phyloP scores from a whole-genome alignment of 805 yeast genomes.

The Myxozyma neglecta region DNA sequence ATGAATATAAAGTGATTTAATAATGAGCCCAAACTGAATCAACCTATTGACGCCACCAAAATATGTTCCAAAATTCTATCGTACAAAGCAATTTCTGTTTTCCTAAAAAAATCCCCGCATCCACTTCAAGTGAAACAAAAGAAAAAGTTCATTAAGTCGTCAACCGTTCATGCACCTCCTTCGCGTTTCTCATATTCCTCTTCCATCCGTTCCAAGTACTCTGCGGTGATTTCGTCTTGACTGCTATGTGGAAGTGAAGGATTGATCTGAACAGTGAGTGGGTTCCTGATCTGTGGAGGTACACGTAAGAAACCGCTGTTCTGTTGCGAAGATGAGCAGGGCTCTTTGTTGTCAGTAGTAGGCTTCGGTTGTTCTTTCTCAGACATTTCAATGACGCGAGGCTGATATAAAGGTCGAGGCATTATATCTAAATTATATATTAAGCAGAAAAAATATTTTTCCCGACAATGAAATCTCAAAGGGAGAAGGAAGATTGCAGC shows the following conservation, averaged over 20 bases:
- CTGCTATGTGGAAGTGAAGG: not conserved
- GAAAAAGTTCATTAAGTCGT: not conserved
- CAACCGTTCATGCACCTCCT: conserved; percentile 35
- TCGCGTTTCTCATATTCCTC: conserved; percentile 51
- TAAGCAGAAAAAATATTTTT: not conserved
- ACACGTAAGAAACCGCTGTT: not conserved
- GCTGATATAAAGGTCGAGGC: conserved; percentile 1
- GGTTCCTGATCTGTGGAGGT: not conserved
- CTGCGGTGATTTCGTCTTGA: conserved; percentile 26
- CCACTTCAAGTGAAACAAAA: no score
- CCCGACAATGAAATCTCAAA: not conserved
- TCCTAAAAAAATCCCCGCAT: no score
- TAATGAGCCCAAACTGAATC: no score
- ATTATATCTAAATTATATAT: not conserved
- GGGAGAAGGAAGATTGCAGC: not conserved
- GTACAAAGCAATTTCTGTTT: no score
- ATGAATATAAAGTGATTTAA: no score
- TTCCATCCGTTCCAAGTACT: conserved; percentile 37
- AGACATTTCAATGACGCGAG: not conserved
- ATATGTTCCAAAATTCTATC: no score
- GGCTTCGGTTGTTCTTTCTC: not conserved
- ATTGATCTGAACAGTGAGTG: not conserved
- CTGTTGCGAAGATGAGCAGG: not conserved
- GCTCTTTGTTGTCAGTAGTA: not conserved
- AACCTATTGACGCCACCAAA: no score